These are phyloP conservation scores for Solanum lycopersicoides DNA, from an alignment of 257 asterid genomes.

Conservation along the genomic window DNA sequence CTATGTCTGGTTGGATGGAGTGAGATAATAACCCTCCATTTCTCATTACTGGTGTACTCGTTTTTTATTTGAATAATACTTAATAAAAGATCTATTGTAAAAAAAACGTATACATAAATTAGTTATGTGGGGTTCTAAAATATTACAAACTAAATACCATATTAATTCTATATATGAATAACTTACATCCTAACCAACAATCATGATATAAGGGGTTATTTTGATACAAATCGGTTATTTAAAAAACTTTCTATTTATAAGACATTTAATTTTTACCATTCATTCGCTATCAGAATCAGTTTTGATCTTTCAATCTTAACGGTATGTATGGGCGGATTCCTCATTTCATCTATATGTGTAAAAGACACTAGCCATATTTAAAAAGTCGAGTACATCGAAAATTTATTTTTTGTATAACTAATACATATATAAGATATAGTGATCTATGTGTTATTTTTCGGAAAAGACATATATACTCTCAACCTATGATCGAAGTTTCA, in stretches of 20 bases:
- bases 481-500: too few relatives aligned
- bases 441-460: too few relatives aligned
- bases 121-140: too few relatives aligned
- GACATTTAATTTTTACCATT: not conserved
- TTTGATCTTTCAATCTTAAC: not conserved
- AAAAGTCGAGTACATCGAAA: not conserved
- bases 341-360: not conserved
- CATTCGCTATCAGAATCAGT: not conserved
- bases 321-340: not conserved
- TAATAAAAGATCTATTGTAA: too few relatives aligned
- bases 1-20: not conserved
- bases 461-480: too few relatives aligned
- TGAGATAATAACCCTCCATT: not conserved
- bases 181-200: too few relatives aligned
- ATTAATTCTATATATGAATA: too few relatives aligned
- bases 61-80: not conserved
- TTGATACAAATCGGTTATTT: not conserved
- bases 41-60: not conserved
- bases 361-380: not conserved
- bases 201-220: not conserved
- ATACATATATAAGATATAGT: not conserved
- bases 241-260: not conserved
- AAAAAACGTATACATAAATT: too few relatives aligned
- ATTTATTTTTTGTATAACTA: too few relatives aligned
- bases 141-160: not conserved